Evolutionary conservation across 768 basidiomycete genomes (phyloP), one percentile per base, ranked within the genome.

Genomic region (Naganishia vaughanmartiniae): DNA sequence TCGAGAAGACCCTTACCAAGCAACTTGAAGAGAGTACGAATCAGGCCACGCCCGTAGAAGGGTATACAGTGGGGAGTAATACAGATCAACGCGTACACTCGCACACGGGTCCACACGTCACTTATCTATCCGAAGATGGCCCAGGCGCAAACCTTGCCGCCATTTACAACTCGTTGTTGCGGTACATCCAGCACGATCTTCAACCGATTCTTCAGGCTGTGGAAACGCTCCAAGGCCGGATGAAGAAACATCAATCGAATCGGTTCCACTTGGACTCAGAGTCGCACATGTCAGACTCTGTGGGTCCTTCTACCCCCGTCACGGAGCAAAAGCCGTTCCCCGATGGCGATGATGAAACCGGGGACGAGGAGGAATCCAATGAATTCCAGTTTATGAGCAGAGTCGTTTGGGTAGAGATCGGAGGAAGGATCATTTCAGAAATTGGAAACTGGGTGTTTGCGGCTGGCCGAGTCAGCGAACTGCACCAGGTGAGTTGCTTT

Each of bases 401-500:
- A 75, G 90, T 95, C 11, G 84, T 98, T 5, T 95, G 93, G 90
- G 88, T 88, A 12, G 92, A 94, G 81, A 81, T 95, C 24, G 90
- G 88, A 1, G 83, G 84, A 51, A 86, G 90, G 0, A 87, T 99
- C 57, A 89, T 91, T 85, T 88, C 89, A 71, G 92, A 95, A 77
- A 82, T 98, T 53, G 94, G 95, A 0, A 82, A 82, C 26, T 82
- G 87, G 10, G 86, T 98, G 1, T 99, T 98, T 79, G 88, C 94
- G n/a, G 90, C 89, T 2, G 96, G 96, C 17, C 86, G 89, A 67
- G 93, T 96, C 14, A 87, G 89, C 65, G 91, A 94, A 67, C 92
- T 98, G 79, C 87, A 91, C 65, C 89, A 88, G 84, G 94, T 93
- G 70, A 66, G 85, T 76, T 34, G 7, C 1, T 4, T 42, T 30